A percentile compares a stretch with the other conserved stretches of the same genome.
These are phyloP conservation scores for Cercospora sp. DNA, from an alignment of 2,329 filamentous ascomycete species.

Conservation along the genomic window DNA sequence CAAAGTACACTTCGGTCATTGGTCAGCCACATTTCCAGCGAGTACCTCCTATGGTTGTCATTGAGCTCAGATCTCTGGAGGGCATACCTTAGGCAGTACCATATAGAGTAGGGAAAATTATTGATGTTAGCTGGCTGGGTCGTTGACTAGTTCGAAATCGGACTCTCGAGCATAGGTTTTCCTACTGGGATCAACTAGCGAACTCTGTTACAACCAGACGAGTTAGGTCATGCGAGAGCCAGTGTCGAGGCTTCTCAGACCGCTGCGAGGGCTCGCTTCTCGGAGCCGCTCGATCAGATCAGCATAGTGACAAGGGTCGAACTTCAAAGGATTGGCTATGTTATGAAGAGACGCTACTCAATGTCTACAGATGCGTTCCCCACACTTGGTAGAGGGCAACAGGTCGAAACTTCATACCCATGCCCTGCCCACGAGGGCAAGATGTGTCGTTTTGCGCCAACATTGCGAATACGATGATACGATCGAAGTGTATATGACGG, in stretches of 20 bases:
- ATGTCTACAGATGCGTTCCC: not conserved
- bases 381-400: not conserved
- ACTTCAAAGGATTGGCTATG: not conserved
- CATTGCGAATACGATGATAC: not conserved
- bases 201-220: not conserved
- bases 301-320: not conserved
- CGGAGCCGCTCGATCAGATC: not conserved
- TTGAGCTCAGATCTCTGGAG: no score
- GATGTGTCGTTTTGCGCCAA: not conserved
- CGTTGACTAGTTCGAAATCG: no score
- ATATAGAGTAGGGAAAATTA: no score
- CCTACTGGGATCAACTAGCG: not conserved
- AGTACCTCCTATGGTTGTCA: no score
- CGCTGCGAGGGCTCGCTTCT: not conserved
- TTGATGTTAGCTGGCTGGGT: no score
- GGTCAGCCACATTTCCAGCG: not conserved
- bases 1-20: not conserved
- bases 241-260: not conserved
- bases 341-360: not conserved
- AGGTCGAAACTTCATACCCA: not conserved
- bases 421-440: not conserved
- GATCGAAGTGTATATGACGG: not conserved
- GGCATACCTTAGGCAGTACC: no score
- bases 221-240: not conserved
- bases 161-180: no score